Conservation (phyloP, 75 land plant species). For the Adiantum capillusveneris region DNA sequence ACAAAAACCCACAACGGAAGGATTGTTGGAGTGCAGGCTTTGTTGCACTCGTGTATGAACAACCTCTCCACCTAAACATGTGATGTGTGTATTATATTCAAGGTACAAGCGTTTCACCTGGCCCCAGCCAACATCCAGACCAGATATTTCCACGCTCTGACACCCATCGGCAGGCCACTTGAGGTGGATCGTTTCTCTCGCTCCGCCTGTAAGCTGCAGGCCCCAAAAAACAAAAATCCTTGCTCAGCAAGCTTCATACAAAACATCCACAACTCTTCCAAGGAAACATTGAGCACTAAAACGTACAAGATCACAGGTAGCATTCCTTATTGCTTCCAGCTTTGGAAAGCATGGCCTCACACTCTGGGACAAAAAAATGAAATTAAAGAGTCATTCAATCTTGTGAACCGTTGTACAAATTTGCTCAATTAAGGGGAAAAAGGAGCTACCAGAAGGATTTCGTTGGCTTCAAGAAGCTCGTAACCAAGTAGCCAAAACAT, state of each 20-base stretch:
- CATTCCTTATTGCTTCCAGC: slow-evolving; percentile 79
- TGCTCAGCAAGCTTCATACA: too few relatives aligned
- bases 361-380: slow-evolving; percentile 42
- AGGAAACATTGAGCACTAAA: too few relatives aligned
- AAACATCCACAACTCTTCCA: too few relatives aligned
- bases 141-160: slow-evolving; percentile 74
- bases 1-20: too few relatives aligned
- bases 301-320: slow-evolving; percentile 91
- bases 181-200: slow-evolving; percentile 40
- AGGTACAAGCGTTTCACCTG: too few relatives aligned
- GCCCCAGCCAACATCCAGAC: slow-evolving; percentile 97
- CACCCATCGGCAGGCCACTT: slow-evolving; percentile 41
- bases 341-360: slow-evolving; percentile 76
- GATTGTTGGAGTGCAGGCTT: too few relatives aligned
- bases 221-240: slow-evolving; percentile 5
- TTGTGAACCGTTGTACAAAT: too few relatives aligned
- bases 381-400: too few relatives aligned
- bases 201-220: slow-evolving; percentile 64
- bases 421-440: too few relatives aligned
- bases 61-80: too few relatives aligned
- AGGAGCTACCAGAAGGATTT: slow-evolving; percentile 57
- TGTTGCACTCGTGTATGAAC: too few relatives aligned
- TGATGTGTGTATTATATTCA: too few relatives aligned
- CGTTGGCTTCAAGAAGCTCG: slow-evolving; percentile 56
- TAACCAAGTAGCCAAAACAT: slow-evolving; percentile 92